phyloP scores from a whole-genome alignment of 2,329 filamentous ascomycete species.

The Diaporthe australafricana region DNA sequence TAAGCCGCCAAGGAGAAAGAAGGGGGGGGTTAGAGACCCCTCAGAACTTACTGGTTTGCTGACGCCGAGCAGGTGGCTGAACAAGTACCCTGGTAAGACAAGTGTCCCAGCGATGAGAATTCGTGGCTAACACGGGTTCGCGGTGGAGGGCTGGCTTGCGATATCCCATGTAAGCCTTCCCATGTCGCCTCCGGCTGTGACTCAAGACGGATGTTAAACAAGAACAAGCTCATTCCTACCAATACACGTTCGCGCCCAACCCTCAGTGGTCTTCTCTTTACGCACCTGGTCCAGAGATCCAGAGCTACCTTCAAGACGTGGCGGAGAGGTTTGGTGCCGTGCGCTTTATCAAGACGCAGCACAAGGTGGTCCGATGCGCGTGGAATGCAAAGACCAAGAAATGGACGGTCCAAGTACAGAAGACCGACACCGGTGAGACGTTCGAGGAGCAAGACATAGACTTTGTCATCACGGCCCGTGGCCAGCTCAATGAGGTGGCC shows the following conservation, averaged over 20 bases:
- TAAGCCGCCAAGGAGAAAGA: constrained; percentile 35
- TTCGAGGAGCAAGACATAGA: constrained; percentile 53
- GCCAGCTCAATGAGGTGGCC: constrained; percentile 54
- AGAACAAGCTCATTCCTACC: constrained; percentile 61
- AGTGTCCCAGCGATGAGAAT: neutral
- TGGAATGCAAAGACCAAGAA: constrained; percentile 54
- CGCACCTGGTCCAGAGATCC: constrained; percentile 60
- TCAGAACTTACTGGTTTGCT: neutral
- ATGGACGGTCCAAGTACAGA: constrained; percentile 52
- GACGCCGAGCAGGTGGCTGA: constrained; percentile 44
- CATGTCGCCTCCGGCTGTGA: neutral
- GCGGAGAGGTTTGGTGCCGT: constrained; percentile 59
- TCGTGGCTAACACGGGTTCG: neutral
- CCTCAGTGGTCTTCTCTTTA: constrained; percentile 65
- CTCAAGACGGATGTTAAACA: neutral
- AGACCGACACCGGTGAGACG: constrained; percentile 48
- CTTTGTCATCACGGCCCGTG: constrained; percentile 55
- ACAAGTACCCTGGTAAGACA: constrained; percentile 47
- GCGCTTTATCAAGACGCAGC: constrained; percentile 58
- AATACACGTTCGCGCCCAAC: constrained; percentile 67
- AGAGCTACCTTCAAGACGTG: constrained; percentile 59
- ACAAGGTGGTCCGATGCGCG: constrained; percentile 53
- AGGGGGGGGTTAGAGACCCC: no score
- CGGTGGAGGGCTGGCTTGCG: constrained; percentile 46
- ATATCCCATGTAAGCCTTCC: constrained; percentile 50